Evolutionary conservation across 2,329 filamentous ascomycete species (phyloP), one percentile per base, ranked within the genome.

Genomic region (Colletotrichum simmondsii): DNA sequence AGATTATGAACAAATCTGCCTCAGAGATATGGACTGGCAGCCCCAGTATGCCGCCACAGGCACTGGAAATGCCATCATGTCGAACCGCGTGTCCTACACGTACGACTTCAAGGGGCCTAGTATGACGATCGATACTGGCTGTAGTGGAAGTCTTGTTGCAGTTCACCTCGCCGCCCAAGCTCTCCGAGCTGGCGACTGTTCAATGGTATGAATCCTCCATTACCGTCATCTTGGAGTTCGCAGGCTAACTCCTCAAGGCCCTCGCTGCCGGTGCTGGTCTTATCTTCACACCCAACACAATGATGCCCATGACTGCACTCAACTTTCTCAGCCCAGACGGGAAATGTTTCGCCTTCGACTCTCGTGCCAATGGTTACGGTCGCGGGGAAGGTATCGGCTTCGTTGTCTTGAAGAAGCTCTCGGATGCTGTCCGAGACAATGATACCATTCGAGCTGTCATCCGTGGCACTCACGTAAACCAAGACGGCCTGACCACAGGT

Each of bases 381-480:
- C 85, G 91, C 37, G 91, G 91, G 1, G 92, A 93, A 76, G 92
- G 91, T 0, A 83, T 89, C 30, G 90, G 86, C 0, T 84, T 89
- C n/a, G 79, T 93, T 1, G 76, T 92, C 4, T 77, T 93, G 59
- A 93, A 93, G 79, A 85, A 85, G 2, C 81, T 93, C 0, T 81
- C 84, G 6, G 87, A 91, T 77, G 91, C 91, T 1, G 75, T 92
- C 5, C 81, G 82, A 12, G 88, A 90, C 75, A 88, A 89, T n/a
- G 89, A 93, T 77, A 87, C 86, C 0, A 88, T 91, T 65, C 84
- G 88, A 11, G 86, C 85, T 12, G 83, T 91, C 26, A 87, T 92
- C 68, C 85, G 88, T n/a, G 87, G 84, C 5, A 88, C 85, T 0
- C 82, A 83, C 1, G 82, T 87, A 37, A 91, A 90, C 71, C 85